Base-by-base conservation (phyloP, 441 rosid species). In the Dalechampia spathulata region DNA sequence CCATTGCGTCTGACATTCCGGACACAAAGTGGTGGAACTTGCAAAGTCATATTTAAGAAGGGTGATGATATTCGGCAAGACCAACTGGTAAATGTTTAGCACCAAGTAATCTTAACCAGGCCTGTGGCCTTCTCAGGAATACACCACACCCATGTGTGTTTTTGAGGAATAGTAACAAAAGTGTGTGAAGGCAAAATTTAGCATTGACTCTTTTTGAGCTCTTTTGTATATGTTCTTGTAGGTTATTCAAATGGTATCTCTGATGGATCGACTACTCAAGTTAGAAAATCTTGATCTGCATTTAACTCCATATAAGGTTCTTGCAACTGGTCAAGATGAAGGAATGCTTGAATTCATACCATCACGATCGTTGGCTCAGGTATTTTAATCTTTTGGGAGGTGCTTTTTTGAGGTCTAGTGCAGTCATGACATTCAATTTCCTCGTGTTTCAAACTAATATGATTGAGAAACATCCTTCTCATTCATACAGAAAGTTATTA, bases 161-260 rank as follows among this genome's bases (percentile, higher is more conserved):
- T 30, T 30, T 3, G 8, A 8, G 34, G 34, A 4, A 30, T 30
- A 30, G 8, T 8, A 30, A 30, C 8, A 30, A 30, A 8, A 30
- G 34, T 8, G 8, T 6, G 16, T 23, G 28, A 5, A 23, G 38
- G 41, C 23, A 54, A 26, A 30, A n/a, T 12, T 13, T 7, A 17
- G 40, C 17, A 34, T 52, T 65, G 51, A 40, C 53, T 56, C 55
- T 45, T 30, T 28, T 57, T 22, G 51, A 67, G 43, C 28, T 13
- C 53, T 63, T 26, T 38, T 37, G 55, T 67, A 45, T 72, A 51
- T 58, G 64, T 36, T 69, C 61, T 49, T 72, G 7, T 67, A 93
- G 97, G 97, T 93, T 76, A 83, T 93, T 63, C 99, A 90, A 83
- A 87, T 93, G 97, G 99, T 93, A 43, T 93, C 89, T 62, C 96